Evolutionary conservation across 176 grass and related monocot species (phyloP), one percentile per base, ranked within the genome.

Genomic region (Musa acuminata): DNA sequence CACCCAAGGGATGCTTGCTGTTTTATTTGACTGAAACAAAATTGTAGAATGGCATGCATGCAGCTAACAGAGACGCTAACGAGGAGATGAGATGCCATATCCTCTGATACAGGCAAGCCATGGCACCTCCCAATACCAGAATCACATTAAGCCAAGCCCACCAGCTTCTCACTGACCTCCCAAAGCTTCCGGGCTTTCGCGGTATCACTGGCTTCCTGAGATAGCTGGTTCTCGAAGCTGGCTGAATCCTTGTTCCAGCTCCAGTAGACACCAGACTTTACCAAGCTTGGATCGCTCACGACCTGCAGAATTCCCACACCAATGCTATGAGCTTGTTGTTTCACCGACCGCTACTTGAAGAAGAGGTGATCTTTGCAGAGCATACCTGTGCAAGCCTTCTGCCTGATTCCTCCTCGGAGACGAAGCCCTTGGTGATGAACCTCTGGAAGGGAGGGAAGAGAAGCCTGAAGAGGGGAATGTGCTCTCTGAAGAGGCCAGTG

Each of bases 171-270:
- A 55, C 87, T 97, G 64, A 97, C 55, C 57, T 97, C 90, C 87
- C 90, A 97, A 49, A 97, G 54, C 90, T 88, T 97, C 77, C 82
- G 73, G 0, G 90, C 93, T 81, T 97, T 97, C 73, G 84, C 81
- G 0, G 82, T 72, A 77, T 97, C 87, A 52, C 93, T 93, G 48
- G 93, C 93, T 71, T 97, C 93, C 70, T 88, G 50, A 4, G 93
- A 97, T 14, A 93, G 74, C 83, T 97, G 90, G 79, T 97, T 97
- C 87, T 97, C 90, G 13, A 90, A 97, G 0, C 90, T 93, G 2
- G 93, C 87, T 24, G 93, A 90, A 82, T 88, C 85, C 77, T 92
- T 97, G 89, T 97, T 97, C 93, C 93, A 97, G 93, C 93, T 97
- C 90, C 93, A 97, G 85, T 97, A 97, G 1, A 96, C 92, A 0